Evolutionary conservation across 768 basidiomycete genomes (phyloP), one percentile per base, ranked within the genome.

Genomic region (Leucogyrophana mollusca): DNA sequence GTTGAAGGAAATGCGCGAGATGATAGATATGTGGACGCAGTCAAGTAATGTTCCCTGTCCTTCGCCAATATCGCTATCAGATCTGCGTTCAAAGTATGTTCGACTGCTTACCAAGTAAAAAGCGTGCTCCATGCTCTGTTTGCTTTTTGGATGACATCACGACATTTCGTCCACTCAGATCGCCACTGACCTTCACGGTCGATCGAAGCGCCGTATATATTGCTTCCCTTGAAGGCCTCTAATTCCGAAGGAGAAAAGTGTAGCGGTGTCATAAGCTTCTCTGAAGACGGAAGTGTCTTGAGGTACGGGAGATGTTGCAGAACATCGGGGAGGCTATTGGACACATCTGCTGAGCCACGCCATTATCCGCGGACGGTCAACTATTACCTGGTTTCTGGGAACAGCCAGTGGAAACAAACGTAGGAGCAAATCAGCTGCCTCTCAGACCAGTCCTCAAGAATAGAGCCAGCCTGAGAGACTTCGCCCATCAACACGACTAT

Each of bases 1-100:
- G 82, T 81, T 0, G 94, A 96, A 0, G 94, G 90, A 58, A 96
- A 97, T 0, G 92, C 88, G 42, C 94, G 80, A 1, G 94, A 94
- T 1, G 90, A 90, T 30, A 92, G 70, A 58, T 90, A 83, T 0
- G 87, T 92, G 5, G 85, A 72, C 1, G 87, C 82, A 1, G 78
- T 76, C 2, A 90, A 69, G 61, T 89, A 94, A 20, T 66, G 60
- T 20, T 85, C 77, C 88, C 92, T 94, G 44, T 32, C 34, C 25
- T 44, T 43, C 46, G 38, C 53, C 44, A 48, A 17, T 34, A 42
- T 23, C 23, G 22, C 14, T 20, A 4, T 46, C 5, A 39, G 34
- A 44, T 36, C 50, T 10, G 43, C 23, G 50, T 36, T 47, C 17
- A 40, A 47, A 86, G 4, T 1, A 52, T 13, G 34, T 11, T 43